Evolutionary conservation across 345 rosid species (phyloP), one percentile per base, ranked within the genome.

Genomic region (Bretschneidera sinensis): DNA sequence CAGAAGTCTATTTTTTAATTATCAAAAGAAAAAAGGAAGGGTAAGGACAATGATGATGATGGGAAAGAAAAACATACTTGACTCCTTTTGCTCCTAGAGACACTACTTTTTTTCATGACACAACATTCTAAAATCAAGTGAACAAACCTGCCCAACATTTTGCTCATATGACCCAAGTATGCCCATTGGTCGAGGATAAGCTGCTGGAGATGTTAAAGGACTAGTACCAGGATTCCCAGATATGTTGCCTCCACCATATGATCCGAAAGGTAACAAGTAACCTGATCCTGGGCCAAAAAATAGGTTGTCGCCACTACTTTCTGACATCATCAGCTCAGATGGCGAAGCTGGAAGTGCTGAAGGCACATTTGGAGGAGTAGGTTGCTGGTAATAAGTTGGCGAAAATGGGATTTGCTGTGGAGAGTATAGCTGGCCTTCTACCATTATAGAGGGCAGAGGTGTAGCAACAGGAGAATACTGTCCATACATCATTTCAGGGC

Each of bases 81-180:
- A 39, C 10, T 11, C 45, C 45, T 5, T 39, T 13, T 39, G 15
- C 45, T 39, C 10, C 45, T 13, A 39, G 10, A 39, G 45, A 14
- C 33, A 28, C 33, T 28, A 39, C 45, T 39, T 4, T 39, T n/a
- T 39, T 39, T 39, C 45, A 39, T 39, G 45, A 39, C 16, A 39
- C 15, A 39, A 39, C 10, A 39, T 39, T 11, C 16, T 11, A 39
- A 4, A 39, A 39, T 13, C 15, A 39, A 39, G 9, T 4, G 17
- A 54, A 59, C 55, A 9, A 56, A 83, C 92, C 92, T 83, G 89
- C 24, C 76, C 78, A 57, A 68, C 57, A 62, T 64, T 80, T 35
- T 83, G 89, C 62, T 86, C 89, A 35, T 83, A 79, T n/a, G 89
- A 69, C 65, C 92, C 89, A 73, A 83, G 85, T 63, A 86, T 86